Evolutionary conservation across 129 eudicot species (phyloP), one percentile per base, ranked within the genome.

Genomic region (Pseudognaphalium luteoalbum): DNA sequence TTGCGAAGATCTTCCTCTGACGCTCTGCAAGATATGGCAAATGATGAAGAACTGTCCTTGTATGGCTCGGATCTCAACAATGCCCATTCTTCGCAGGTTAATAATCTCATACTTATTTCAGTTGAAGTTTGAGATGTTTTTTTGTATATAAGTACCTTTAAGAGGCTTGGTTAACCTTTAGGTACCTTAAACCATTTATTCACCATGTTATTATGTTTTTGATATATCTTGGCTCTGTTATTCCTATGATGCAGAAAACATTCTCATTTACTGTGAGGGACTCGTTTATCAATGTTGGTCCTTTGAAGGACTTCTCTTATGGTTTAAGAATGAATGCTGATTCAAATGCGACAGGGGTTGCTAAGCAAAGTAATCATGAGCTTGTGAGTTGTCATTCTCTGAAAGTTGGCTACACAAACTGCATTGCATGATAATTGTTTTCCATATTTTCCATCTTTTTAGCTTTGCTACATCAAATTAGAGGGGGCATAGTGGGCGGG

Each of bases 321-420:
- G 97, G 99, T 83, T 84, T 87, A 74, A 88, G 99, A 66, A 87
- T 84, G 80, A 91, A 91, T 84, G 97, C 96, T 35, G 96, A 94
- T 77, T 87, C 86, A 39, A 86, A 79, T 84, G 96, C 96, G 72
- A 83, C 86, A 47, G 97, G 97, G 64, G 75, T 86, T 77, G 86
- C 99, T 58, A 95, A 95, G 81, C 99, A 91, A 80, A 91, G 99
- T 78, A 95, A 95, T 68, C 91, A 87, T 85, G 99, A 91, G 84
- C 86, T 95, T 92, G 97, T 95, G 62, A 84, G 97, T 91, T 76
- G 56, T 73, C 60, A 78, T 57, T 71, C 61, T 72, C 28, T 82
- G 76, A 58, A 32, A 65, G 71, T 59, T 74, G 80, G 47, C 78
- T 17, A 58, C 52, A 11, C 20, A 63, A 64, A 74, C 70, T 60